Evolutionary conservation across 495 filamentous ascomycete species (phyloP).

Genomic region (Eremomyces bilateralis): DNA sequence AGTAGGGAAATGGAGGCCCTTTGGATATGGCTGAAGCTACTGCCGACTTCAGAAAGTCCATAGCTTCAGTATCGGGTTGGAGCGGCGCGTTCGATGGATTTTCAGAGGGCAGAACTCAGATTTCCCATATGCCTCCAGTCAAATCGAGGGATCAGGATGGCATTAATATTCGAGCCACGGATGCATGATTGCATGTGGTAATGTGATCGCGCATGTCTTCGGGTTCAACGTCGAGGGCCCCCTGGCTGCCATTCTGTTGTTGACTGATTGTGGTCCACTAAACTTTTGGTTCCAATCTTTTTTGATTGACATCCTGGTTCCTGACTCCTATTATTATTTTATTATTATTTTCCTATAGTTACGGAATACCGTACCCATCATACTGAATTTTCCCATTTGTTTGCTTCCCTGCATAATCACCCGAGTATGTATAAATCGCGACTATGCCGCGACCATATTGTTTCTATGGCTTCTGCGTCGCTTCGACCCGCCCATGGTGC

Average conservation of each 20-base stretch:
- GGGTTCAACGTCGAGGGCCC: neutral
- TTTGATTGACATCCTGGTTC: too few relatives aligned
- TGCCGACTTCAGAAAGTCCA: slow-evolving; percentile 97
- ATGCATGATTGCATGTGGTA: neutral
- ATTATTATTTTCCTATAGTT: too few relatives aligned
- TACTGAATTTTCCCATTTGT: too few relatives aligned
- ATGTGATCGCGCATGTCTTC: neutral
- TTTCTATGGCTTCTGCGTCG: neutral
- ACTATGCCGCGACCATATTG: neutral
- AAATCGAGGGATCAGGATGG: neutral
- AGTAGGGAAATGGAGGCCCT: slow-evolving; percentile 77
- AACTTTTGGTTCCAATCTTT: too few relatives aligned
- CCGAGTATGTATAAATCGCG: neutral
- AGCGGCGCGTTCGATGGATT: neutral
- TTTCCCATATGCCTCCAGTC: neutral
- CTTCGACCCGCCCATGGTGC: neutral
- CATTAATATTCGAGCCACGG: neutral
- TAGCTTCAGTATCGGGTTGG: slow-evolving; percentile 17
- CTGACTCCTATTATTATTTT: too few relatives aligned
- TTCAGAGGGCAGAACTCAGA: too few relatives aligned
- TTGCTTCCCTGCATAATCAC: neutral
- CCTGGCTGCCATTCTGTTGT: neutral
- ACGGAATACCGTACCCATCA: too few relatives aligned
- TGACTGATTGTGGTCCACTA: too few relatives aligned
- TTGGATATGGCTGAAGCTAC: slow-evolving; percentile 92